These are phyloP conservation scores for Herpetospermum pedunculosum DNA, from an alignment of 306 rosid species.

Conservation along the genomic window DNA sequence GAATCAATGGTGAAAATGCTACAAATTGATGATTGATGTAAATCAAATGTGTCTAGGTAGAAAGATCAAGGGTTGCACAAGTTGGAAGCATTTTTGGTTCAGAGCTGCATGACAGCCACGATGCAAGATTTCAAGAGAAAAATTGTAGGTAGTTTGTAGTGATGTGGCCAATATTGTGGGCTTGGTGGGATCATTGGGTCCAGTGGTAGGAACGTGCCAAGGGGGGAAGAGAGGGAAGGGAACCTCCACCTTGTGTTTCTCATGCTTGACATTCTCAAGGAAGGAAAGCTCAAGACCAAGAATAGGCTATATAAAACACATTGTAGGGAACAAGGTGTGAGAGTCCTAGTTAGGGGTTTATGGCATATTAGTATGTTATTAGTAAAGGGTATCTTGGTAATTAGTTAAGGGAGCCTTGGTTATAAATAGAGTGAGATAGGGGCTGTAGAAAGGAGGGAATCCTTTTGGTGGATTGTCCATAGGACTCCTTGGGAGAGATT, in stretches of 20 bases:
- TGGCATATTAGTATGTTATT: no score
- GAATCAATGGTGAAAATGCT: background rate
- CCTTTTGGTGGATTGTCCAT: no score
- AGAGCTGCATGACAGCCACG: no score
- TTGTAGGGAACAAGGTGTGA: background rate
- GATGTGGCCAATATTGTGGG: background rate
- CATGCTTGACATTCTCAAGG: background rate
- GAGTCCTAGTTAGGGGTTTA: no score
- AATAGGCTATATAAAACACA: background rate
- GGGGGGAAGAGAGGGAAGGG: background rate
- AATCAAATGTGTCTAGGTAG: background rate
- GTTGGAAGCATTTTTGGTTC: no score
- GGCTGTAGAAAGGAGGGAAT: no score
- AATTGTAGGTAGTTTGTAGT: background rate
- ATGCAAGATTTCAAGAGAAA: background rate
- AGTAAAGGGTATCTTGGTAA: no score
- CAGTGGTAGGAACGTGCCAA: background rate
- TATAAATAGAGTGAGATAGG: no score
- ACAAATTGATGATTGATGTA: background rate
- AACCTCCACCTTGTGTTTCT: background rate
- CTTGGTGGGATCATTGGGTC: background rate
- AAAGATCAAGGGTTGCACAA: no score
- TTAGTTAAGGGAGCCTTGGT: no score
- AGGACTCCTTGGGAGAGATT: no score
- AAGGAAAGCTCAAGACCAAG: background rate